Evolutionary conservation across 805 yeast genomes (phyloP), one percentile per base, ranked within the genome.

Genomic region (Starmerella khaoyaiensis): DNA sequence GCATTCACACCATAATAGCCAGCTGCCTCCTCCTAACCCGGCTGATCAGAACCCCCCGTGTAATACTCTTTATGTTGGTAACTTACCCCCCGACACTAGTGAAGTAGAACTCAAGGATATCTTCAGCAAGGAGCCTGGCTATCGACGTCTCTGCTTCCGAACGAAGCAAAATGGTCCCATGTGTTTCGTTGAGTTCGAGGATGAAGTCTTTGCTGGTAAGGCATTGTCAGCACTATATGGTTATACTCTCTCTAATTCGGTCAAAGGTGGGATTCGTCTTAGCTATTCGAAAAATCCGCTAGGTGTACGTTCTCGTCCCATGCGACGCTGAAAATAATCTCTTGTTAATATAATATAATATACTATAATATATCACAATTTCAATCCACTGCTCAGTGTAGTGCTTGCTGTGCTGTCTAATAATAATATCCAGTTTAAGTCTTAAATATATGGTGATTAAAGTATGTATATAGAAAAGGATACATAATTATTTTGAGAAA

Each of bases 41-140:
- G 97, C 98, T 2, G 98, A 90, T 59, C 98, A 90, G 61, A 90
- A 90, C 55, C 97, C 98, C 3, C 98, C 98, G 6, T 90, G 98
- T 62, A 90, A 90, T 58, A 90, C 98, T 0, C 64, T 90, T 39
- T 90, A 90, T 53, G 98, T 90, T 33, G 98, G 98, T 15, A 90
- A 90, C 57, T 67, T 90, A 52, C 97, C 98, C 3, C 94, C 94
- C 14, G 95, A 90, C 63, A 93, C 96, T 2, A 78, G 93, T 2
- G 98, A 90, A 56, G 79, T 78, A 39, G 98, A 90, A 58, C 69
- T 90, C 45, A 73, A 94, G 49, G 76, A 81, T 27, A 62, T 90
- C 46, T 90, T 90, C 56, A 71, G 90, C 26, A 78, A 81, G 6
- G 94, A 87, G 53, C 74, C 77, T 42, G 98, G 98, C 2, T 90